Conservation (phyloP, 331 rosid genomes). For the Malus hybrid region DNA sequence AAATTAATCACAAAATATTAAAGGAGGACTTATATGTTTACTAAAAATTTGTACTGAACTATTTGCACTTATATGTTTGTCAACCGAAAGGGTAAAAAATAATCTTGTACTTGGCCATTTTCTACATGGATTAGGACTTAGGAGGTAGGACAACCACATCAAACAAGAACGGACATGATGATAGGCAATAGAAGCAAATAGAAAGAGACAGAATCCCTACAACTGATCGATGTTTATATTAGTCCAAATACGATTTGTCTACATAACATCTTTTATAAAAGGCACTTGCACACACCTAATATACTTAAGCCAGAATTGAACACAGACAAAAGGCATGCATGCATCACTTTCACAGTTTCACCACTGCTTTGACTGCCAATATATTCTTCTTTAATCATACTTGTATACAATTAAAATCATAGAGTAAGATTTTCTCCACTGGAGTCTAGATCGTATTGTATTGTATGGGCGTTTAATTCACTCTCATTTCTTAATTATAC, state of each 20-base stretch:
- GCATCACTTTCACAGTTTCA: neutral
- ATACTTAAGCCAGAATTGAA: neutral
- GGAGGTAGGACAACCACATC: neutral
- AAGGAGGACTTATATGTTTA: too few species aligned
- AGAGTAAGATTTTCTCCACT: neutral
- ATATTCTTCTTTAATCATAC: neutral
- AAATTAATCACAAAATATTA: too few species aligned
- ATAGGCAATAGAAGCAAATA: neutral
- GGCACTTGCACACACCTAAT: neutral
- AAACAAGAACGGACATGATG: neutral
- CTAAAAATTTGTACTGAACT: neutral
- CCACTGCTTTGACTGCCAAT: slow-evolving; percentile 13
- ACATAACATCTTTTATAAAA: neutral
- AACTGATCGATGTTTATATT: neutral
- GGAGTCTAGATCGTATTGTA: neutral
- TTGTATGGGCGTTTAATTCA: neutral
- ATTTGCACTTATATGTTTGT: neutral
- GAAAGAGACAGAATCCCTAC: neutral
- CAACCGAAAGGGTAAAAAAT: neutral
- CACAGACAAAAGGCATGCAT: neutral
- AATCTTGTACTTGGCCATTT: neutral
- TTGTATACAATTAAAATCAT: neutral
- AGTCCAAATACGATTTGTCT: neutral
- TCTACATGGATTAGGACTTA: neutral
- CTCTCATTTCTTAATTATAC: neutral